Conservation (phyloP, 2,329 filamentous ascomycete species). For the Neofusicoccum sp. region DNA sequence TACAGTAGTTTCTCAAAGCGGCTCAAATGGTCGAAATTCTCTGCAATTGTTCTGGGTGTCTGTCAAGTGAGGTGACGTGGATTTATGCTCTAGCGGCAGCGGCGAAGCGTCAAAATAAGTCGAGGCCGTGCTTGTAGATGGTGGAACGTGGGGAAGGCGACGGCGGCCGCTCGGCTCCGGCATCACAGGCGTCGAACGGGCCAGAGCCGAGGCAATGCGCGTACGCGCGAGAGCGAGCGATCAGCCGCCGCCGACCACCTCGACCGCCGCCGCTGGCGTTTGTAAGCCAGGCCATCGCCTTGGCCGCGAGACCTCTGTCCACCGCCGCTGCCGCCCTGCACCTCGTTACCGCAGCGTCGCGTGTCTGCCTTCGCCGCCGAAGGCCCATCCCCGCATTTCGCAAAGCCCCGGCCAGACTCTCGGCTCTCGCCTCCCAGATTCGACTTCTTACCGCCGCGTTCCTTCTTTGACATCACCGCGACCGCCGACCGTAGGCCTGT, state of each 20-base stretch:
- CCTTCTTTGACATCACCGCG: slow-evolving; percentile 19
- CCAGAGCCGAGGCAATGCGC: slow-evolving; percentile 14
- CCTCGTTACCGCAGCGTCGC: not conserved
- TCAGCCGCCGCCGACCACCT: not conserved
- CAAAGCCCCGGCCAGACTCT: slow-evolving; percentile 1
- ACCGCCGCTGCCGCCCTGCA: not conserved
- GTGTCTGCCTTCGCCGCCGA: too few species aligned
- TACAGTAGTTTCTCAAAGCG: not conserved
- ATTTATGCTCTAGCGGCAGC: not conserved
- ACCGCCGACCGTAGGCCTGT: not conserved
- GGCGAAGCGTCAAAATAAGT: not conserved
- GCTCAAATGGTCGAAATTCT: too few species aligned
- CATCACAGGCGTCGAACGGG: slow-evolving; percentile 2
- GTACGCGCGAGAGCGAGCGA: slow-evolving; percentile 1
- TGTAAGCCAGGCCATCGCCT: slow-evolving; percentile 4
- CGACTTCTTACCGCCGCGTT: not conserved
- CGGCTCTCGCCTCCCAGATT: not conserved
- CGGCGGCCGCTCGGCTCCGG: not conserved
- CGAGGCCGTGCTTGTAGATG: not conserved
- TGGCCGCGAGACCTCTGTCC: not conserved
- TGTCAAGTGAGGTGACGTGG: not conserved
- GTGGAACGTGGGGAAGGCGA: not conserved
- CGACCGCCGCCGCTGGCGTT: not conserved
- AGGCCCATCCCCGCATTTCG: slow-evolving; percentile 11
- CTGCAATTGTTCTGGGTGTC: too few species aligned